Base-by-base conservation (phyloP, 2,329 filamentous ascomycete genomes). In the Emydomyces testavorans region DNA sequence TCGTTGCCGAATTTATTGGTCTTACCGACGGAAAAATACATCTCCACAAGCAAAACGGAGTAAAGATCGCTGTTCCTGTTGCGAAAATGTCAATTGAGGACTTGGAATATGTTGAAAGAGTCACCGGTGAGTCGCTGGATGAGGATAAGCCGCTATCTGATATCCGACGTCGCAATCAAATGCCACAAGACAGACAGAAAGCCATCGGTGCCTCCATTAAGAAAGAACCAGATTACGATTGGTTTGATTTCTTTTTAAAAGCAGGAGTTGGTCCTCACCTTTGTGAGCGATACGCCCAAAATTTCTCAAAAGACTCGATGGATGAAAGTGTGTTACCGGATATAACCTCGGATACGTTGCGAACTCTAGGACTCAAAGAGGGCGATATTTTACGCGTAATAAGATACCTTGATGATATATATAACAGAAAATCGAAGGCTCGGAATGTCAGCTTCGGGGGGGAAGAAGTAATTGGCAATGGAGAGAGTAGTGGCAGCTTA, bases 201-300 rank as follows among this genome's bases (percentile, higher is more conserved):
- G 60, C 62, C 49, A 61, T 64, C 52, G 68, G 68, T 45, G 62
- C 59, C 24, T 59, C 56, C 21, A 54, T 62, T 32, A 59, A 59
- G 47, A 59, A 60, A 50, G 49, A 53, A 36, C 74, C 83, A 1
- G 82, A 92, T 40, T 94, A 96, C 63, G 92, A 98, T 64, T 98
- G 92, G 92, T 98, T 98, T 60, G 88, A 95, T 62, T 96, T 98
- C 70, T 98, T 98, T 73, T 71, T 98, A 34, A 80, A 82, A 53
- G 93, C 88, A 63, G 90, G 94, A 39, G 87, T 96, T 57, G 83
- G 88, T 37, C 85, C 90, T 41, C 86, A 93, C 50, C 81, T 94
- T 38, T 98, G 92, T 65, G 90, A 96, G 67, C 79, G 92, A 47
- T 98, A 98, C 61, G 82, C 89, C 1, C 85, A 88, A 60, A 86